Evolutionary conservation across 208 protist genomes (phyloP).

Genomic region (Jaenimonas drosophilae): DNA sequence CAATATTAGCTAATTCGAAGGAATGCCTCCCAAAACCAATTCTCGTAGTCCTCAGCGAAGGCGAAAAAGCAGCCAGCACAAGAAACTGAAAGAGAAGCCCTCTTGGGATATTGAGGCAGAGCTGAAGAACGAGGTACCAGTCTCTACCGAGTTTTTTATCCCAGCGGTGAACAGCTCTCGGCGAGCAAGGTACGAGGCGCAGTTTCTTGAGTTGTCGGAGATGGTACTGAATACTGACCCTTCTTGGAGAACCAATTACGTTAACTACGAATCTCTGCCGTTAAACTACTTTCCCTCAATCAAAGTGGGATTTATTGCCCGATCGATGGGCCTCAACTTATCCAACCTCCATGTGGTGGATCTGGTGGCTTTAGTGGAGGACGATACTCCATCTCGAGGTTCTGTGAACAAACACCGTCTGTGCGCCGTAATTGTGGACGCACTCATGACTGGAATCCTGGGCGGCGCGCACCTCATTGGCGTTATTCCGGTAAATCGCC

Average conservation of each 20-base stretch:
- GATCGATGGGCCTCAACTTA: constrained; percentile 80
- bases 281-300: constrained; percentile 48
- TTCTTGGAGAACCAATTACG: neutral
- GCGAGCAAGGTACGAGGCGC: constrained; percentile 6
- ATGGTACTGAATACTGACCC: constrained; percentile 15
- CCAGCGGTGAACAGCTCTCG: constrained; percentile 3
- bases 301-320: constrained; percentile 66
- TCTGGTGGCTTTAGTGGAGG: constrained; percentile 64
- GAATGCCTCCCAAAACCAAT: no score
- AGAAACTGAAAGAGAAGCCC: no score
- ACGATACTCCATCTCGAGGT: constrained; percentile 46
- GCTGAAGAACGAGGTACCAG: no score
- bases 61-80: no score
- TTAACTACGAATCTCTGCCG: neutral
- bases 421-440: constrained; percentile 52
- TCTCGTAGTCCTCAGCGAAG: no score
- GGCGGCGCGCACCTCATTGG: constrained; percentile 23
- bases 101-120: no score
- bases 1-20: no score
- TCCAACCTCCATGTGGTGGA: constrained; percentile 40
- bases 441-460: constrained; percentile 60
- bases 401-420: constrained; percentile 35
- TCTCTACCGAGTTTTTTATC: no score
- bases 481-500: constrained; percentile 5
- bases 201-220: constrained; percentile 23